These are phyloP conservation scores for Thraustotheca clavata DNA, from an alignment of 352 stramenopile genomes.

Conservation along the genomic window DNA sequence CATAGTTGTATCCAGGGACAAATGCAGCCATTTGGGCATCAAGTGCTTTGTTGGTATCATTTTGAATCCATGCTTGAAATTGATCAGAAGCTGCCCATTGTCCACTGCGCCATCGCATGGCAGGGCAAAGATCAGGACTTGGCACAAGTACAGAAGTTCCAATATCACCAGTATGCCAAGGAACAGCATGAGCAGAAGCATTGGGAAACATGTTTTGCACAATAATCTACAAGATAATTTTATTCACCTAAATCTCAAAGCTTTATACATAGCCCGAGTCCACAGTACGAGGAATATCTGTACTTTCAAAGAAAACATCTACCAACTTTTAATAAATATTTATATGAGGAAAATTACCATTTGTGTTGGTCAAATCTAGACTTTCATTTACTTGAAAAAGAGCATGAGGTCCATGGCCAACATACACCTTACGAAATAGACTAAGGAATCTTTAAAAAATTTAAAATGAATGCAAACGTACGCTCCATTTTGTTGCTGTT, in stretches of 20 bases:
- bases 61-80: neutral
- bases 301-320: conserved; percentile 22
- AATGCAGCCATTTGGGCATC: neutral
- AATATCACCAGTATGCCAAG: conserved; percentile 10
- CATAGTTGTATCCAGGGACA: neutral
- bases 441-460: too few relatives aligned
- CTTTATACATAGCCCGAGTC: neutral
- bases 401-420: neutral
- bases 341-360: neutral
- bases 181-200: neutral
- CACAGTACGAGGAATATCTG: conserved; percentile 13
- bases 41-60: neutral
- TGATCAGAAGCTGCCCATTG: neutral
- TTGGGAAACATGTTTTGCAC: conserved; percentile 14
- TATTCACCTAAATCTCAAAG: neutral
- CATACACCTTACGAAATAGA: conserved; percentile 10
- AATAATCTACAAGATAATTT: conserved; percentile 6
- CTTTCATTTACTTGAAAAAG: conserved; percentile 10
- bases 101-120: neutral
- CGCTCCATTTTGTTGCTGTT: conserved; percentile 10
- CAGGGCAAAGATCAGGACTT: neutral
- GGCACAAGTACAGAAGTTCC: conserved; percentile 8
- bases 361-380: conserved; percentile 1
- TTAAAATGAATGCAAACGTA: too few relatives aligned
- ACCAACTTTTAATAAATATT: neutral